phyloP scores from a whole-genome alignment of 1,284 basidiomycete species.

The Vanrija sp. region DNA sequence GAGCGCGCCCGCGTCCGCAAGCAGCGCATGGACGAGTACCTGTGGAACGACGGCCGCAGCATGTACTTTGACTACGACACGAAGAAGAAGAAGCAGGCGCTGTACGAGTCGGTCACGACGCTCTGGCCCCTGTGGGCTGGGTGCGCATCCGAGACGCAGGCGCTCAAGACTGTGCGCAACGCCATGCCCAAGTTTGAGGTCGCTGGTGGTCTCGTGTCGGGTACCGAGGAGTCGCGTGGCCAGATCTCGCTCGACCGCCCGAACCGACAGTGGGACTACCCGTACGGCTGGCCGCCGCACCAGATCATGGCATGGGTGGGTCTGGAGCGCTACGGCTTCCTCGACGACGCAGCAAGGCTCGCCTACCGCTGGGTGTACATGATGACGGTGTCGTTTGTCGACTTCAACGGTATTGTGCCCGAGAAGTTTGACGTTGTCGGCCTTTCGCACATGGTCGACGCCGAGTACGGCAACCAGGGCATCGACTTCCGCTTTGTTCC shows the following conservation, averaged over 20 bases:
- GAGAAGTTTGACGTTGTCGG: slow-evolving; percentile 99
- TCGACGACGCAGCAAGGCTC: slow-evolving; percentile 86
- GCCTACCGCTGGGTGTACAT: slow-evolving; percentile 97
- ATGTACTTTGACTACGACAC: slow-evolving; percentile 98
- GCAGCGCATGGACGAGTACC: slow-evolving; percentile 84
- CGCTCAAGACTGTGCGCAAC: slow-evolving; percentile 80
- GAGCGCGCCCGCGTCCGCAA: slow-evolving; percentile 75
- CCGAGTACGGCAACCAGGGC: slow-evolving; percentile 98
- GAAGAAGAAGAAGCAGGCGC: slow-evolving; percentile 77
- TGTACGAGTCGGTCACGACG: slow-evolving; percentile 92
- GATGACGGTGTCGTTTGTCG: slow-evolving; percentile 60
- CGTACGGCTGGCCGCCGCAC: slow-evolving; percentile 78
- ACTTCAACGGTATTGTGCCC: slow-evolving; percentile 95
- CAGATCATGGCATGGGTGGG: slow-evolving; percentile 98
- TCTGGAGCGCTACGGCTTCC: slow-evolving; percentile 89
- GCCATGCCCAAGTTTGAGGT: slow-evolving; percentile 95
- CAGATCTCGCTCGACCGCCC: slow-evolving; percentile 91
- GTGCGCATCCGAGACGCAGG: slow-evolving; percentile 90
- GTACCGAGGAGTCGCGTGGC: slow-evolving; percentile 93
- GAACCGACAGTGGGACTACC: slow-evolving; percentile 85
- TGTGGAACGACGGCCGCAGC: slow-evolving; percentile 93
- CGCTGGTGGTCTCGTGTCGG: slow-evolving; percentile 90
- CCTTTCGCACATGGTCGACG: slow-evolving; percentile 90
- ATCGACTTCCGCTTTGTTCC: slow-evolving; percentile 95
- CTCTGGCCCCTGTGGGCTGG: slow-evolving; percentile 98